Percentiles rank a stretch among this genome's conserved stretches.
phyloP scores from a whole-genome alignment of 345 rosid species.

The Acer campestre region DNA sequence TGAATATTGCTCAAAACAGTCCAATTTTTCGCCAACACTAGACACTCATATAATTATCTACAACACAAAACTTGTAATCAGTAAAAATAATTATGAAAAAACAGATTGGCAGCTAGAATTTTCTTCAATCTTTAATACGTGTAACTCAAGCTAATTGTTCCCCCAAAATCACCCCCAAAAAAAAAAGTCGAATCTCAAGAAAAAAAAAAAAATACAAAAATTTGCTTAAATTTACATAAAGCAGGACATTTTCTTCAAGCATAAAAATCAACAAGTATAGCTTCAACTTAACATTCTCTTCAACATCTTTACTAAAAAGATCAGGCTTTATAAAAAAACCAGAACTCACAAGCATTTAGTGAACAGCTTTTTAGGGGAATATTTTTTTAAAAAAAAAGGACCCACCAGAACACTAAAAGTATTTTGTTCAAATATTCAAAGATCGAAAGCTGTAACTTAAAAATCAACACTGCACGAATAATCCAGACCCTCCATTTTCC shows the following conservation, averaged over 20 bases:
- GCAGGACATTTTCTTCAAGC: constrained; percentile 6
- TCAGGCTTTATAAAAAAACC: constrained; percentile 2
- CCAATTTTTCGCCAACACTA: constrained; percentile 17
- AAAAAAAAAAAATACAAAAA: neutral
- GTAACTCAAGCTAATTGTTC: constrained; percentile 7
- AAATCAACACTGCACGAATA: neutral
- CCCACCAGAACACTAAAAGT: neutral
- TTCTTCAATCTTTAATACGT: constrained; percentile 9
- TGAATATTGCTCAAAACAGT: constrained; percentile 1
- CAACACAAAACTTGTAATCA: constrained; percentile 16
- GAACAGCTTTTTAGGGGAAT: neutral
- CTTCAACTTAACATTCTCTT: neutral
- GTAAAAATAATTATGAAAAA: neutral
- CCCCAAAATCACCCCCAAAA: neutral
- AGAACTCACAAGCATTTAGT: neutral
- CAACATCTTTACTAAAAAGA: neutral
- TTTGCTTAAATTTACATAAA: neutral
- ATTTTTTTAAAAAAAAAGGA: neutral
- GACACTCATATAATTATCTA: constrained; percentile 30
- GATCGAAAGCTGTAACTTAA: constrained; percentile 6
- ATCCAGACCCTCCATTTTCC: neutral
- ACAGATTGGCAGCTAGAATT: neutral
- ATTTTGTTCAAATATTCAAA: constrained; percentile 4
- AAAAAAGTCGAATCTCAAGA: neutral
- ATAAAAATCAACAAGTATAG: constrained; percentile 4